These are phyloP conservation scores for Escallonia rubra DNA, from an alignment of 129 eudicot genomes.

Conservation along the genomic window DNA sequence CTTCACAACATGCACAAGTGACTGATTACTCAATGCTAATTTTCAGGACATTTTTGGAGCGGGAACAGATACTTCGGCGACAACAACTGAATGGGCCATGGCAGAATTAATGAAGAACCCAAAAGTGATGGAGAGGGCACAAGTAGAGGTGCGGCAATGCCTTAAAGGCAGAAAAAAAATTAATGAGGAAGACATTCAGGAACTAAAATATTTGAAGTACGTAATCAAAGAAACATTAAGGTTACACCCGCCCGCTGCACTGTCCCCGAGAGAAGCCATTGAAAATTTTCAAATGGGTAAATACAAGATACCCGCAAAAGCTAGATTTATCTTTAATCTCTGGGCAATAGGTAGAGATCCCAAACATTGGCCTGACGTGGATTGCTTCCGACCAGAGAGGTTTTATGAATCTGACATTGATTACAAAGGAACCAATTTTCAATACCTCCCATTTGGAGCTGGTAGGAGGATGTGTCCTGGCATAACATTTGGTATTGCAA, in stretches of 20 bases:
- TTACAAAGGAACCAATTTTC: slow-evolving; percentile 56
- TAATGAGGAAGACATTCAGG: slow-evolving; percentile 56
- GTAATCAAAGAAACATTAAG: slow-evolving; percentile 64
- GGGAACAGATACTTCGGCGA: slow-evolving; percentile 71
- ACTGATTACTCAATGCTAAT: neutral
- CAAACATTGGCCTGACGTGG: slow-evolving; percentile 45
- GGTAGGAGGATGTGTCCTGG: slow-evolving; percentile 82
- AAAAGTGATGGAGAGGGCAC: slow-evolving; percentile 33
- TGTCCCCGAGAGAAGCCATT: slow-evolving; percentile 37
- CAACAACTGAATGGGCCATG: slow-evolving; percentile 63
- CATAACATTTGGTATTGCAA: slow-evolving; percentile 26
- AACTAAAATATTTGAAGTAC: slow-evolving; percentile 65
- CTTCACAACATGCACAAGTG: too few species aligned
- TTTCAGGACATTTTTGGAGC: slow-evolving; percentile 61
- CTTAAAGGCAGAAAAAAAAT: slow-evolving; percentile 38
- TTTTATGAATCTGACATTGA: slow-evolving; percentile 35
- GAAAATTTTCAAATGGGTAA: slow-evolving; percentile 44
- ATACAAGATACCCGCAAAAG: slow-evolving; percentile 47
- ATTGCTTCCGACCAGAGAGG: slow-evolving; percentile 54
- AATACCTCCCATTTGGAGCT: slow-evolving; percentile 60
- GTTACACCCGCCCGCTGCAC: slow-evolving; percentile 57
- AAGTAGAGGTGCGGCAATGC: slow-evolving; percentile 42
- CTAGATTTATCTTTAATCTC: slow-evolving; percentile 45
- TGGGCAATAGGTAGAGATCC: slow-evolving; percentile 61
- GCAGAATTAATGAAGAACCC: slow-evolving; percentile 67